Base-by-base conservation (phyloP, 78 protist genomes). In the Dictyostelium purpureum region DNA sequence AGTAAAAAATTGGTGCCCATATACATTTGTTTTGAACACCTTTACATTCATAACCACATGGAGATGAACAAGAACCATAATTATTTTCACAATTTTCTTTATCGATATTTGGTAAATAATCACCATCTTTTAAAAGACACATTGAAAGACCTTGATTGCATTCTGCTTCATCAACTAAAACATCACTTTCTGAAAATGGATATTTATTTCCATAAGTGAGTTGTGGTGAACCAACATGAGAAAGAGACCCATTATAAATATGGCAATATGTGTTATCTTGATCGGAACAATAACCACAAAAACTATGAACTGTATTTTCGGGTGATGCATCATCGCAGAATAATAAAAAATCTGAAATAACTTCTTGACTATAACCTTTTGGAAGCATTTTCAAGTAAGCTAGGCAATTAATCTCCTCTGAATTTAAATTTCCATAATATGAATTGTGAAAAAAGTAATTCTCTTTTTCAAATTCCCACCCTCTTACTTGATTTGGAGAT, bases 251-350 rank as follows among this genome's bases (percentile, higher is more conserved):
- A 59, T 59, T 59, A 28, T 59, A 59, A 59, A 59, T 26, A 59
- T 59, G 67, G 69, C 38, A 71, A 56, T 67, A 74, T 1, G 52
- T 65, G 1, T 19, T 9, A 1, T 54, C 14, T 14, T 47, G 43
- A 45, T 83, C 80, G 2, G 54, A 42, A 21, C 90, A 83, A 33
- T 83, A 78, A 12, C 90, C 90, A 56, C 90, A 83, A 42, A 47
- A 83, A 59, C 37, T 59, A 59, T 10, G 65, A 4, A 31, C 3
- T 26, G 43, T 38, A 3, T 52, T 26, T 26, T 1, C 11, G 19
- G 1, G 21, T 26, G 7, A 11, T 7, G n/a, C 31, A 26, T 11
- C 0, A n/a, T 28, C 10, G 4, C 67, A 59, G 26, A 1, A 21
- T 4, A 1, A 42, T 24, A 21, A 42, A n/a, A 11, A 14, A 0